Evolutionary conservation across 2,329 filamentous ascomycete genomes (phyloP), one percentile per base, ranked within the genome.

Genomic region (Pseudogymnoascus sp.): DNA sequence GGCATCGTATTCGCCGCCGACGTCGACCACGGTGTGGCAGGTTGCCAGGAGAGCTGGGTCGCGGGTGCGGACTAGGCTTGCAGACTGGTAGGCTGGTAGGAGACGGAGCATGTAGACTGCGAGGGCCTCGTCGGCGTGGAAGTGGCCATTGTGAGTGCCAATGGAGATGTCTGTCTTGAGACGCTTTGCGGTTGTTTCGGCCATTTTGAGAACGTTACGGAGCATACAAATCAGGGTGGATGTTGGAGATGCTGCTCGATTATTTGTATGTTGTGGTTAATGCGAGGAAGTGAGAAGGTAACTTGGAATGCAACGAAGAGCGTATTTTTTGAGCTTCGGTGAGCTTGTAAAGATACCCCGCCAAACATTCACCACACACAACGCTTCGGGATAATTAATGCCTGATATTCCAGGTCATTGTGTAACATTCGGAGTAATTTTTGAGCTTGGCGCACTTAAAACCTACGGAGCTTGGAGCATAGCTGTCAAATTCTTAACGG

Each of bases 81-180:
- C 87, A 68, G 82, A 78, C 62, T 81, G 75, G 80, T 97, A 99
- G 64, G 87, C 79, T 22, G 94, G 93, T 16, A 97, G 88, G 63
- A 89, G 84, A 67, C 92, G 91, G 69, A 99, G 89, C 82, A 99
- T 91, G 81, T 96, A 92, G 67, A 99, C 92, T 63, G 94, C 94
- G 45, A 99, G 86, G 65, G 94, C 93, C 80, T 99, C 94, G 76
- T 99, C 94, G 75, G 94, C 94, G 80, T 99, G 94, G 83, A 99
- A 99, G 81, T 97, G 92, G 69, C 94, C 94, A 78, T 89, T 97
- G 84, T 99, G 94, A 30, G 94, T 99, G 72, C 92, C 94, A 67
- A 88, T 78, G 62, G 71, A 69, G 66, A 79, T 77, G 66, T 84
- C 81, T 69, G 88, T 90, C 83, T 96, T 96, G 75, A 95, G 78